Conservation (phyloP, 108 stramenopile species). For the Epithemia pelagica region DNA sequence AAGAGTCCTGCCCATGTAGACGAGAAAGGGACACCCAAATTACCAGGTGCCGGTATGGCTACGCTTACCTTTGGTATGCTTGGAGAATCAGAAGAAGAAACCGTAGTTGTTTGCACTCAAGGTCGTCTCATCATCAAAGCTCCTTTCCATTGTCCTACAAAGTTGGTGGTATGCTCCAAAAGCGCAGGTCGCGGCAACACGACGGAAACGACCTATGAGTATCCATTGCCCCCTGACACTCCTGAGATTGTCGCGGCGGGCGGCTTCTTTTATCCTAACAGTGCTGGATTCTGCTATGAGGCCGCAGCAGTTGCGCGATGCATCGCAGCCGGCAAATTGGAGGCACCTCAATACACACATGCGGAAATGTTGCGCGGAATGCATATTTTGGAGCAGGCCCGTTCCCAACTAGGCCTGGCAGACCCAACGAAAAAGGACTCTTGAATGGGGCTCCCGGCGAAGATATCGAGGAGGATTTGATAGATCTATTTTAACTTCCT, state of each 20-base stretch:
- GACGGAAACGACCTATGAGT: conserved; percentile 25
- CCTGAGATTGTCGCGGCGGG: conserved; percentile 49
- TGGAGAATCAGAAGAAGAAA: conserved; percentile 71
- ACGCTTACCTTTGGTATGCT: conserved; percentile 45
- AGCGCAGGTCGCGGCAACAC: conserved; percentile 37
- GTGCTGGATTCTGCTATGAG: conserved; percentile 70
- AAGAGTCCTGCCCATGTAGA: conserved; percentile 18
- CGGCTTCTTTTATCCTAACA: conserved; percentile 78
- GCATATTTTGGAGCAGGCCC: conserved; percentile 44
- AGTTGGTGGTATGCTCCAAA: conserved; percentile 40
- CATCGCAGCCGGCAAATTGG: conserved; percentile 60
- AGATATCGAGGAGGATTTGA: too few species aligned
- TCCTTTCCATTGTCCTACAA: conserved; percentile 76
- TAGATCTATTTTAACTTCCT: too few species aligned
- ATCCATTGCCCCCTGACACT: conserved; percentile 51
- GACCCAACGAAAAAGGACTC: conserved; percentile 21
- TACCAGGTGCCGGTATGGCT: conserved; percentile 57
- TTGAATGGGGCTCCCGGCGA: too few species aligned
- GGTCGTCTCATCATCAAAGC: conserved; percentile 65
- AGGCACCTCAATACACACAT: conserved; percentile 59
- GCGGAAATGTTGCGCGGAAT: conserved; percentile 45
- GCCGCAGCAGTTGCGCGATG: conserved; percentile 77
- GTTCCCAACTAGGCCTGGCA: conserved; percentile 48
- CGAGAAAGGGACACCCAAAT: conserved; percentile 30
- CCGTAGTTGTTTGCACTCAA: conserved; percentile 54